Evolutionary conservation across 1,284 basidiomycete genomes (phyloP), one percentile per base, ranked within the genome.

Genomic region (Pseudomicrostroma phylloplanum): DNA sequence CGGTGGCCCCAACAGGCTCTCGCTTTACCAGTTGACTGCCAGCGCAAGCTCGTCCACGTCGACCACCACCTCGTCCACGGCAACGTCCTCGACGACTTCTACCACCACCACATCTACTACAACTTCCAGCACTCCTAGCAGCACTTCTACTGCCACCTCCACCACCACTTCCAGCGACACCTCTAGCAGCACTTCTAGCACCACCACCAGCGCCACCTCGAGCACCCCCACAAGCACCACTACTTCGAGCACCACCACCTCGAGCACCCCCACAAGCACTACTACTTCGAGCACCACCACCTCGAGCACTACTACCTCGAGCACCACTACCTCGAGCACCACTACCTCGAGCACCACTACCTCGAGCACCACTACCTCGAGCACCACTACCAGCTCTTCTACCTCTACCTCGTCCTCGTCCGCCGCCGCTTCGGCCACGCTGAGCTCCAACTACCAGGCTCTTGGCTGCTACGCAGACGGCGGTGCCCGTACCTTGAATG

Each of bases 1-100:
- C 30, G 65, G 65, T 54, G 65, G 65, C 6, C 25, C 51, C 15
- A 53, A 36, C 48, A 58, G 62, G 17, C 43, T 66, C 53, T 15
- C 82, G 82, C 25, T 83, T 88, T 26, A 84, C 85, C 0, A 73
- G 76, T 1, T 80, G 81, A n/a, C 89, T 82, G 81, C 67, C 67
- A 56, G 79, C 68, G 81, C 2, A 69, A 82, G 68, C 84, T 85
- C 13, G 57, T 36, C 61, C 11, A 39, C 58, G 46, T 41, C 64
- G 7, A 48, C 49, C 7, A 43, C 64, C 26, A 39, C 57, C 3
- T 39, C 58, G 23, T 19, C 57, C 12, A 59, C 57, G 26, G 6
- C 62, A 17, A 54, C 57, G 15, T n/a, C 46, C 12, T 6, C 19
- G 19, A 21, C 53, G 15, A 55, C n/a, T 15, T 30, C 53, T 6